These are phyloP conservation scores for Thermothielavioides terrestris DNA, from an alignment of 495 filamentous ascomycete species.

Conservation along the genomic window DNA sequence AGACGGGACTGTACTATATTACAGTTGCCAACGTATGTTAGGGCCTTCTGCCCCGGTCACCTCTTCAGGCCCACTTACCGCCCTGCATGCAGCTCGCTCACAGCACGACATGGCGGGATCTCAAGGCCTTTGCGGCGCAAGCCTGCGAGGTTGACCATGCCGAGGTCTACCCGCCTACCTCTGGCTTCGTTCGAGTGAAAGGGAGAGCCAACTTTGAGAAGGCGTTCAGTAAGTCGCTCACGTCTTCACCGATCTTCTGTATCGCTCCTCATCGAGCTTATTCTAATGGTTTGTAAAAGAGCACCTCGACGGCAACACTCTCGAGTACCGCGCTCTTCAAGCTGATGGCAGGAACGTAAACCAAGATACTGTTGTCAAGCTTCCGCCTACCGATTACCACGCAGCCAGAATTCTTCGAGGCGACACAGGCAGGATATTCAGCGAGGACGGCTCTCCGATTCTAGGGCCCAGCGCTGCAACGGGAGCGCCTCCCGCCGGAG, in stretches of 20 bases:
- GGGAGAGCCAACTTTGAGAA: constrained; percentile 19
- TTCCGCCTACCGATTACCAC: constrained; percentile 10
- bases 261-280: no score
- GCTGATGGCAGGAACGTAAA: constrained; percentile 14
- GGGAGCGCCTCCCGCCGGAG: not conserved
- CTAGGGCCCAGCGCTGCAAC: not conserved
- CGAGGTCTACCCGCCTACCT: constrained; percentile 16
- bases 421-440: not conserved
- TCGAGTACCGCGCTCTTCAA: constrained; percentile 14
- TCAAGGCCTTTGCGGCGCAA: constrained; percentile 13
- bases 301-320: constrained; percentile 14
- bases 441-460: not conserved
- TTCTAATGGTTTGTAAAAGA: constrained; percentile 2
- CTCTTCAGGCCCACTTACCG: not conserved
- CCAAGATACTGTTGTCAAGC: constrained; percentile 5
- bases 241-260: no score
- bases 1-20: constrained; percentile 20
- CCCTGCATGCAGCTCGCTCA: constrained; percentile 10
- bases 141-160: constrained; percentile 16
- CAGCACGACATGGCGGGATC: constrained; percentile 17
- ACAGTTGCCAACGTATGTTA: constrained; percentile 14
- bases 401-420: not conserved
- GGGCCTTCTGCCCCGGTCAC: no score
- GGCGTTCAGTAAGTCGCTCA: constrained; percentile 11
- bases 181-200: constrained; percentile 16